phyloP scores from a whole-genome alignment of 106 monocot species.

The Chionographis japonica region DNA sequence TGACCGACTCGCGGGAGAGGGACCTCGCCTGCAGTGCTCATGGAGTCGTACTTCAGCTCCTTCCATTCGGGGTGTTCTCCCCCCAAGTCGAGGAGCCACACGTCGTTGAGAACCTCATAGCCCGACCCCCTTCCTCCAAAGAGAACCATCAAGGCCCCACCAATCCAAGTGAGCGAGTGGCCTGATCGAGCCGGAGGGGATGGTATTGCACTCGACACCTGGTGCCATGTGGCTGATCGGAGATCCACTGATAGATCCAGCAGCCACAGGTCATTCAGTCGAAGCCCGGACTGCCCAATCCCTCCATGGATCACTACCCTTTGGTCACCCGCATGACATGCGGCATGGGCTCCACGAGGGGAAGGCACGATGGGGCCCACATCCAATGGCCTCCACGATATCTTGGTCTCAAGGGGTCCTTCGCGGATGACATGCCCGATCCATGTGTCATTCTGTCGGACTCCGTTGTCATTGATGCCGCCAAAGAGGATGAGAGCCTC shows the following conservation, averaged over 20 bases:
- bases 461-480: constrained; percentile 82
- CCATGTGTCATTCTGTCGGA: constrained; percentile 86
- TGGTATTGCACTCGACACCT: constrained; percentile 18
- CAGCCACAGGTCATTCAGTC: constrained; percentile 78
- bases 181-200: constrained; percentile 79
- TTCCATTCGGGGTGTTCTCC: constrained; percentile 55
- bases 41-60: constrained; percentile 43
- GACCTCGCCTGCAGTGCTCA: constrained; percentile 14
- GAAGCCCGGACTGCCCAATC: constrained; percentile 50
- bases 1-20: constrained; percentile 78
- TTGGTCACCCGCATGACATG: constrained; percentile 42
- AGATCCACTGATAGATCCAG: constrained; percentile 47
- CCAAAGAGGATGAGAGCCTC: constrained; percentile 72
- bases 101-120: constrained; percentile 75
- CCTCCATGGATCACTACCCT: constrained; percentile 78
- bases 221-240: constrained; percentile 46
- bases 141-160: constrained; percentile 52
- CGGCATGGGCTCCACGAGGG: constrained; percentile 89
- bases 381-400: constrained; percentile 66
- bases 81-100: constrained; percentile 68
- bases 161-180: constrained; percentile 74
- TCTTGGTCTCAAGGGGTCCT: constrained; percentile 20
- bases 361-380: constrained; percentile 46
- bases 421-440: constrained; percentile 37
- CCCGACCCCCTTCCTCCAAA: constrained; percentile 79